phyloP scores from a whole-genome alignment of 1,139 yeast genomes.

The Geotrichum phurueaensis region DNA sequence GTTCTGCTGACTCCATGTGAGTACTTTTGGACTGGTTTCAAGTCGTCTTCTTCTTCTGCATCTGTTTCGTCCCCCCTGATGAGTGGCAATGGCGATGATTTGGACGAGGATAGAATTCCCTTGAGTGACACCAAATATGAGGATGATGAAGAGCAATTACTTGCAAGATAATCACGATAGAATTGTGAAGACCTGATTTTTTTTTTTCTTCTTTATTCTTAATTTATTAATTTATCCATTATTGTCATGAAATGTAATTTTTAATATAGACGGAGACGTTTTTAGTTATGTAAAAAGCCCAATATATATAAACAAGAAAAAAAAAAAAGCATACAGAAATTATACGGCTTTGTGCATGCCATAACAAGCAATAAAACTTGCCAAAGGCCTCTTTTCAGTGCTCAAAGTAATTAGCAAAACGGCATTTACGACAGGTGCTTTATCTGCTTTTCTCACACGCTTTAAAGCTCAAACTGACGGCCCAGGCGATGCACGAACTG shows the following conservation, averaged over 20 bases:
- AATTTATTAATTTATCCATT: background rate
- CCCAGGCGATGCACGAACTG: background rate
- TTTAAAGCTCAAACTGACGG: background rate
- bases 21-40: constrained; percentile 46
- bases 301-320: too few species aligned
- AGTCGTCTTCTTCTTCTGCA: constrained; percentile 4
- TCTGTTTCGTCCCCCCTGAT: background rate
- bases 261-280: background rate
- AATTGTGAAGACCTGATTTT: background rate
- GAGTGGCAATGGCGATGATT: background rate
- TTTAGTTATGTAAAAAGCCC: too few species aligned
- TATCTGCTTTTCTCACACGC: background rate
- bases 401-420: too few species aligned
- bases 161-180: background rate
- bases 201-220: background rate
- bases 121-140: background rate
- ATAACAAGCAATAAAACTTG: too few species aligned
- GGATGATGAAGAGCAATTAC: background rate
- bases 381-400: too few species aligned
- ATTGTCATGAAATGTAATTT: background rate
- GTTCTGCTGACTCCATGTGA: constrained; percentile 29
- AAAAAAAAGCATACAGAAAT: too few species aligned
- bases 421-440: too few species aligned
- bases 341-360: too few species aligned
- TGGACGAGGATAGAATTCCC: background rate